Conservation (phyloP, 257 asterid genomes). For the Solanum sitiens region DNA sequence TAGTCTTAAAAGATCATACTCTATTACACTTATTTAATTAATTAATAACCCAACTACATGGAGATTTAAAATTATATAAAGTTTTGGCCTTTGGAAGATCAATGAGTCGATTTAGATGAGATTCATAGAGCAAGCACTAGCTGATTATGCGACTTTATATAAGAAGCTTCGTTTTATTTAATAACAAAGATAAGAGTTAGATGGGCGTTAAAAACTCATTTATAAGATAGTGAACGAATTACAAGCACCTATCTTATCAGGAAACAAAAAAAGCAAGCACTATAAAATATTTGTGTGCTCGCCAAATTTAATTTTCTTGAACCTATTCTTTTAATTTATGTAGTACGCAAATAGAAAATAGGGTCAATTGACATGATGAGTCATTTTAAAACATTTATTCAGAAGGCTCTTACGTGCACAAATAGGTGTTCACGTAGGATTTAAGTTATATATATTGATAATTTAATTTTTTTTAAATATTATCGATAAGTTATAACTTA, state of each 20-base stretch:
- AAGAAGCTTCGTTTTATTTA: too few relatives aligned
- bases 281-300: background rate
- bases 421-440: background rate
- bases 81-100: background rate
- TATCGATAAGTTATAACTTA: background rate
- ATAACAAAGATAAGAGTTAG: too few relatives aligned
- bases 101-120: background rate
- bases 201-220: background rate
- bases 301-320: too few relatives aligned
- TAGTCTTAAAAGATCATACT: background rate
- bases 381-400: background rate
- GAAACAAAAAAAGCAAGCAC: background rate
- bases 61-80: background rate
- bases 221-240: too few relatives aligned
- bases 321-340: background rate
- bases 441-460: background rate
- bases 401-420: background rate
- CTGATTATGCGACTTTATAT: background rate
- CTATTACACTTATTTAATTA: background rate
- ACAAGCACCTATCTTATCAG: too few relatives aligned
- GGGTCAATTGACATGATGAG: background rate
- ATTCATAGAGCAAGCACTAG: background rate
- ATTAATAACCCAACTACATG: background rate
- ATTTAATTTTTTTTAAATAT: background rate
- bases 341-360: background rate